Evolutionary conservation across 305 asterid species (phyloP).

Genomic region (Plantago coronopus): DNA sequence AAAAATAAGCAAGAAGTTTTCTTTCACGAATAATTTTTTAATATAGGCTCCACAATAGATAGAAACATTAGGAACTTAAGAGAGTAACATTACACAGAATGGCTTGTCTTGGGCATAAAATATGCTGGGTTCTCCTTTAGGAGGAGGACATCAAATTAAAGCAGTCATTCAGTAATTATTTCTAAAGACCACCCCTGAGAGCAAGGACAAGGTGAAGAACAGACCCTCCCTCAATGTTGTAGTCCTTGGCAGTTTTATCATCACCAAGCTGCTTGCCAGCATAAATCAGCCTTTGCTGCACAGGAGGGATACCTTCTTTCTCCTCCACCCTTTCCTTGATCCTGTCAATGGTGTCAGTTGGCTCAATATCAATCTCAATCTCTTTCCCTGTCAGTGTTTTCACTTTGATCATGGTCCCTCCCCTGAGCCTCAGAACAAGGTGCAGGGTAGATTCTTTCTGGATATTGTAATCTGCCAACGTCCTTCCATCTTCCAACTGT

Average conservation of each 20-base stretch:
- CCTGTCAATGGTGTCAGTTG: conserved; percentile 71
- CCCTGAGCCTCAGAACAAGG: conserved; percentile 73
- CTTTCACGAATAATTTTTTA: no score
- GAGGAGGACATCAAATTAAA: conserved; percentile 17
- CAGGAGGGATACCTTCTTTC: conserved; percentile 84
- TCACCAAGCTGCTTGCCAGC: conserved; percentile 89
- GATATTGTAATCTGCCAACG: conserved; percentile 72
- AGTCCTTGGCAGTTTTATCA: conserved; percentile 88
- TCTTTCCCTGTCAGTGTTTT: conserved; percentile 85
- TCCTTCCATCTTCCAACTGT: conserved; percentile 81
- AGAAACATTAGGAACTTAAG: conserved; percentile 2
- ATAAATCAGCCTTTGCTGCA: conserved; percentile 82
- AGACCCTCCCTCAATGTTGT: conserved; percentile 88
- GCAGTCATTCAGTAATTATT: conserved; percentile 13
- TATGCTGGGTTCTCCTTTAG: conserved; percentile 5
- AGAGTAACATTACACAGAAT: conserved; percentile 1
- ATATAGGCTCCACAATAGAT: background rate
- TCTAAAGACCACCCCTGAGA: conserved; percentile 59
- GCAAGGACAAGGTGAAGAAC: conserved; percentile 88
- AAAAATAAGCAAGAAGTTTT: no score
- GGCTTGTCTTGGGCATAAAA: conserved; percentile 11
- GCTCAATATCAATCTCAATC: conserved; percentile 80
- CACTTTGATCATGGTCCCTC: conserved; percentile 93
- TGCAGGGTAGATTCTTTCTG: conserved; percentile 79
- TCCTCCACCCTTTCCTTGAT: conserved; percentile 85